These are phyloP conservation scores for Spongospora subterranea DNA, from an alignment of 208 protist species.

Conservation along the genomic window DNA sequence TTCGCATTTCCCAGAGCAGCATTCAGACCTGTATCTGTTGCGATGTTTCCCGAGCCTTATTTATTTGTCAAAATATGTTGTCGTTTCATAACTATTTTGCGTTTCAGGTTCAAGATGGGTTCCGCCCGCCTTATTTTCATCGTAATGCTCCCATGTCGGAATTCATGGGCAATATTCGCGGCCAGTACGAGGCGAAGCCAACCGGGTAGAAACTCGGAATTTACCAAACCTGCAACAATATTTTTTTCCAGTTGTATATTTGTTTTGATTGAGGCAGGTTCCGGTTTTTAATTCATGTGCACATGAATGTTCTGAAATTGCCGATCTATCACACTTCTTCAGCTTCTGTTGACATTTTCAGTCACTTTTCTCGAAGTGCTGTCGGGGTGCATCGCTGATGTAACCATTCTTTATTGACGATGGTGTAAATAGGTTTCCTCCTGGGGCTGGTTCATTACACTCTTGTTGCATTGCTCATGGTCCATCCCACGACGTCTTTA, in stretches of 20 bases:
- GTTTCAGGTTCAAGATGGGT: constrained; percentile 41
- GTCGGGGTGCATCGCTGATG: no score
- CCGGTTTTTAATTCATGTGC: neutral
- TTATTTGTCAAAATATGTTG: no score
- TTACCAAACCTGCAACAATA: neutral
- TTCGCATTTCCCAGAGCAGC: no score
- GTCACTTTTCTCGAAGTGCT: no score
- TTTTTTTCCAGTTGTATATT: no score
- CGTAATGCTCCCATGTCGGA: constrained; percentile 77
- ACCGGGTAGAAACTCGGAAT: neutral
- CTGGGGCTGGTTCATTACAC: constrained; percentile 76
- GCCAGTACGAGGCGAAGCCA: constrained; percentile 83
- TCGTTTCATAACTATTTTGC: neutral
- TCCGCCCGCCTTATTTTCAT: constrained; percentile 46
- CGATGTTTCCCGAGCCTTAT: no score
- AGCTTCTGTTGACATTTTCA: no score
- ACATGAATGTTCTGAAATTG: no score
- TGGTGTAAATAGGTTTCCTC: constrained; percentile 60
- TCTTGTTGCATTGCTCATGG: constrained; percentile 75
- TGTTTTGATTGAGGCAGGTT: neutral
- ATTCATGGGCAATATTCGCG: constrained; percentile 86
- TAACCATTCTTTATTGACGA: neutral
- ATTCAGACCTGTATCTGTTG: no score
- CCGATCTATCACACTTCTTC: no score
- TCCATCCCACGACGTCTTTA: constrained; percentile 77